Base-by-base conservation (phyloP, 1,139 yeast species). In the Debaryomyces subglobosus region DNA sequence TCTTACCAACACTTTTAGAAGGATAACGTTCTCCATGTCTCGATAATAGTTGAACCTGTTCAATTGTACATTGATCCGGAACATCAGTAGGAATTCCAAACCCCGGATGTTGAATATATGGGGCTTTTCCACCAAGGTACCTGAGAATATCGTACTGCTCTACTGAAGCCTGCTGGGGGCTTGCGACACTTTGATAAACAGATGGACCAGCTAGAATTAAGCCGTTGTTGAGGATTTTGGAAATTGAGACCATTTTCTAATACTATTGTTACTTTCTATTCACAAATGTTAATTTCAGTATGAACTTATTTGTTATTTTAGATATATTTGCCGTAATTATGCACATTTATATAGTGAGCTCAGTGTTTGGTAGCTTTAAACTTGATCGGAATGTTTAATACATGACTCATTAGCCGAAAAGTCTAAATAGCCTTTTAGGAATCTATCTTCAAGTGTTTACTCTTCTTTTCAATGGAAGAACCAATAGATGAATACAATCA, bases 1-100 rank as follows among this genome's bases (percentile, higher is more conserved):
- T 40, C 16, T 45, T 50, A 4, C 72, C 72, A 16, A 56, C 64
- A 2, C 57, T 49, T 13, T 54, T 47, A 2, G 67, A 63, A 7
- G 77, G 77, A 51, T 56, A 71, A 44, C 76, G 57, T 49, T 71
- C 76, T 0, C 76, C 77, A 45, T 71, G 77, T 56, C 76, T 62
- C 53, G 67, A 61, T 37, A 61, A 49, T 39, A 67, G 57, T 47
- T 71, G 76, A 12, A 69, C 74, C 48, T 69, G 75, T 48, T 69
- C 72, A 42, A 71, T 48, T 5, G 58, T 57, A 54, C 74, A 69
- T 43, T 63, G 61, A 4, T 53, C 58, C 0, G 77, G 77, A 9
- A 67, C 57, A 16, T 62, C 68, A 12, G 72, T 62, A 18, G 67
- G 61, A 21, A 71, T 71, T 0, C 76, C 76, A 48, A 53, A 63